phyloP scores from a whole-genome alignment of 2,329 filamentous ascomycete genomes.

The Clonostachys chloroleuca region DNA sequence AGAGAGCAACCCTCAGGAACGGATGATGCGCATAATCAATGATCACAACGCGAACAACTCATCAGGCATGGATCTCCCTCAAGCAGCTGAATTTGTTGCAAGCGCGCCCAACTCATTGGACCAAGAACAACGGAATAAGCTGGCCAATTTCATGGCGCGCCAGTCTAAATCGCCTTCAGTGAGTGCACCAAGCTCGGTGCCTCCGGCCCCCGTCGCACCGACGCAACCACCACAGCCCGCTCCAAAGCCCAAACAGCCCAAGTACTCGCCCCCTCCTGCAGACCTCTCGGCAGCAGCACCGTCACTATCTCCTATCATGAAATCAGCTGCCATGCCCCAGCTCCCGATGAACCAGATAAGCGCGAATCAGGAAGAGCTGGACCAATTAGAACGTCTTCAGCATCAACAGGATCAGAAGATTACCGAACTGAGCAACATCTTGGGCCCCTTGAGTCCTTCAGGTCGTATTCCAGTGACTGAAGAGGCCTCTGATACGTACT shows the following conservation, averaged over 20 bases:
- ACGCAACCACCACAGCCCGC: slow-evolving; percentile 7
- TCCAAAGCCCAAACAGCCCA: slow-evolving; percentile 8
- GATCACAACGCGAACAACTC: slow-evolving; percentile 54
- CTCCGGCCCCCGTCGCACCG: slow-evolving; percentile 3
- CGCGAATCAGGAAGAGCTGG: slow-evolving; percentile 70
- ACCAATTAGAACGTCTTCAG: slow-evolving; percentile 74
- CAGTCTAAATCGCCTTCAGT: slow-evolving; percentile 22
- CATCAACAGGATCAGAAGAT: slow-evolving; percentile 75
- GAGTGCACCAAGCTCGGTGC: slow-evolving; percentile 9
- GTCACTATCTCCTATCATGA: slow-evolving; percentile 46
- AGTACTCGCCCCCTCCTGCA: slow-evolving; percentile 3
- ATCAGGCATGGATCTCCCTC: slow-evolving; percentile 45
- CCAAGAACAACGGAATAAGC: slow-evolving; percentile 51
- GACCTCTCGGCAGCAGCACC: slow-evolving; percentile 17
- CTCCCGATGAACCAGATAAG: slow-evolving; percentile 59
- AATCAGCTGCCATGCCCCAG: slow-evolving; percentile 32
- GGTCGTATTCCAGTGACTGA: slow-evolving; percentile 70
- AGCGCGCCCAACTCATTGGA: slow-evolving; percentile 50
- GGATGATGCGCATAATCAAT: slow-evolving; percentile 63
- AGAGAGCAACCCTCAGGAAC: slow-evolving; percentile 52
- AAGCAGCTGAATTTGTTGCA: slow-evolving; percentile 43
- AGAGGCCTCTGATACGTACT: slow-evolving; percentile 13
- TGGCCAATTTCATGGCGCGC: slow-evolving; percentile 57
- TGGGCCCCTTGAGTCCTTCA: slow-evolving; percentile 77
- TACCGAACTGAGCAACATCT: slow-evolving; percentile 65